Evolutionary conservation across 495 filamentous ascomycete genomes (phyloP), one percentile per base, ranked within the genome.

Genomic region (Penicillium coffeae): DNA sequence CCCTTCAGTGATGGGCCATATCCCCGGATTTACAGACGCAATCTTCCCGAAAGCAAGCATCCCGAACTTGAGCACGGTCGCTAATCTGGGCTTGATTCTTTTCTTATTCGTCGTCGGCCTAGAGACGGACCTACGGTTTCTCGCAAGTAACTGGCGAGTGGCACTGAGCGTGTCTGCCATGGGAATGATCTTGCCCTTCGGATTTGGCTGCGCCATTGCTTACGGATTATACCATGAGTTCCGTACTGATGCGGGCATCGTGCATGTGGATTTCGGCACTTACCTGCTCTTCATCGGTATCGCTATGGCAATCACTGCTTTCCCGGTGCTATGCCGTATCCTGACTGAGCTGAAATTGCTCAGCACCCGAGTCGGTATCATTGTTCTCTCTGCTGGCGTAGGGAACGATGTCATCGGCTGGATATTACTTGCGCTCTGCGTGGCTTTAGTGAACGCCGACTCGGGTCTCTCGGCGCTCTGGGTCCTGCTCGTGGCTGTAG

Each of bases 341-440:
- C 71, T 98, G 49, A 90, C 88, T 5, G 93, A 96, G 69, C 76
- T 96, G 52, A 95, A 96, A 53, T 73, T 98, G 40, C 81, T 98
- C 12, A 72, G 78, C 30, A 93, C 89, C 2, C 76, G 84, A 8
- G 93, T 96, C 13, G 93, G 93, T 51, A 81, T 95, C 22, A 94
- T 94, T 36, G 88, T 92, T 21, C 73, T 98, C 13, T 92, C 93
- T 12, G 93, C 93, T 8, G 93, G 93, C 27, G 91, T 96, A 22
- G 91, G 91, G 8, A 98, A 98, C 53, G 93, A 98, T 59, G 90
- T 97, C 18, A 81, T 89, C 8, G 93, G 92, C 33, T 98, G 92
- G 92, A 83, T 98, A 53, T 73, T 98, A 21, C 83, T 98, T 7
- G 92, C 92, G 2, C 82, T 98, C 32, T 96, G 91, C 59, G 92